phyloP scores from a whole-genome alignment of 2,329 filamentous ascomycete species.

The Ceratocystis variospora region DNA sequence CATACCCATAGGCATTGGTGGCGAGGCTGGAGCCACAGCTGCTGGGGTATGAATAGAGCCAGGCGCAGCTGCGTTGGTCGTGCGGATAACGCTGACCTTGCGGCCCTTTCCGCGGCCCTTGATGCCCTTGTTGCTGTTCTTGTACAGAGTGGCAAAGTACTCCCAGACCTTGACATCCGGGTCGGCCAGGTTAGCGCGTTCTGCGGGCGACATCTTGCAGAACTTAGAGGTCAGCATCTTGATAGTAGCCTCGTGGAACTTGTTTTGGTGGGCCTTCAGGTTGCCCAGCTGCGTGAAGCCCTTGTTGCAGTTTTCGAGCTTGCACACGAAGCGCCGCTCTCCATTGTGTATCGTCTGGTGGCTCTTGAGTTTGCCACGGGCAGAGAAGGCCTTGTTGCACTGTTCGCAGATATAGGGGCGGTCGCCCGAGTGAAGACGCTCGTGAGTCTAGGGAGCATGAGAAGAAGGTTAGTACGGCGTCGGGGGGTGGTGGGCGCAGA shows the following conservation, averaged over 20 bases:
- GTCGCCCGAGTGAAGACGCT: conserved; percentile 75
- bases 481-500: background rate
- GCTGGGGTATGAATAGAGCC: background rate
- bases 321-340: conserved; percentile 67
- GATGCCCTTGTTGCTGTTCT: conserved; percentile 97
- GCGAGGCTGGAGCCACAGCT: background rate
- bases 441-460: conserved; percentile 50
- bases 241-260: conserved; percentile 70
- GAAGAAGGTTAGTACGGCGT: background rate
- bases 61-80: conserved; percentile 2
- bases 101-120: conserved; percentile 85
- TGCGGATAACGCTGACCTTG: conserved; percentile 36
- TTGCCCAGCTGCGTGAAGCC: conserved; percentile 83
- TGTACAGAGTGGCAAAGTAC: conserved; percentile 81
- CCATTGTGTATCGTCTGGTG: conserved; percentile 71
- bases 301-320: conserved; percentile 72
- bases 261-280: conserved; percentile 91
- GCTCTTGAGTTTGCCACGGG: conserved; percentile 71
- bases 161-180: conserved; percentile 64
- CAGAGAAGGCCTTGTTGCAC: conserved; percentile 72
- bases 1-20: conserved; percentile 1
- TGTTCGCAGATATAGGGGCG: conserved; percentile 67
- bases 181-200: conserved; percentile 43
- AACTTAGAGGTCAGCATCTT: conserved; percentile 58
- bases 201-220: conserved; percentile 45